Conservation (phyloP, 441 rosid species). For the Mallotus repandus region DNA sequence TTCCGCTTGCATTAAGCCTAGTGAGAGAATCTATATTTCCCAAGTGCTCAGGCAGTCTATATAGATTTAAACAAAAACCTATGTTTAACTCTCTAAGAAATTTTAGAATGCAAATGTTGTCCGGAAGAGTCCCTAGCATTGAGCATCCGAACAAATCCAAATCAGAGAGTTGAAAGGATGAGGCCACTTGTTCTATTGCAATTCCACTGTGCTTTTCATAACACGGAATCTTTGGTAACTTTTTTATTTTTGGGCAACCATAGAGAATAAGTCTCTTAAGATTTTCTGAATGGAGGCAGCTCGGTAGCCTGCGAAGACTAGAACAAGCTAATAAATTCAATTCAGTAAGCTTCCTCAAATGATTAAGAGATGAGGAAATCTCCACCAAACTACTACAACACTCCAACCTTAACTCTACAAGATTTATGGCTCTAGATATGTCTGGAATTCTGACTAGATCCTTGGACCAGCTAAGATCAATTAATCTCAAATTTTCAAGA, state of each 20-base stretch:
- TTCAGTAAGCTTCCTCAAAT: not conserved
- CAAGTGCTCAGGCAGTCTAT: not conserved
- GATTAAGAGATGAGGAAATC: too few species aligned
- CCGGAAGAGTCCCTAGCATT: not conserved
- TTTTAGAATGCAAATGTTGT: too few species aligned
- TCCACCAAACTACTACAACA: not conserved
- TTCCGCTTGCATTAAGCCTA: not conserved
- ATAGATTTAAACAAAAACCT: too few species aligned
- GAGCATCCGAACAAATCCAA: not conserved
- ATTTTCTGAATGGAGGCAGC: not conserved
- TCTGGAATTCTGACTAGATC: not conserved
- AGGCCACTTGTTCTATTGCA: not conserved
- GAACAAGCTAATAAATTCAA: not conserved
- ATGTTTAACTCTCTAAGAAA: too few species aligned
- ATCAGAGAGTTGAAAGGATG: not conserved
- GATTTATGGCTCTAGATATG: slow-evolving; percentile 5
- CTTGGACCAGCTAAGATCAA: slow-evolving; percentile 10
- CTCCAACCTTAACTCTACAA: not conserved
- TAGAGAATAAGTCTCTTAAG: not conserved
- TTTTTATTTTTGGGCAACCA: not conserved
- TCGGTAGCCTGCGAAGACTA: not conserved
- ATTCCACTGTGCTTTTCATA: not conserved
- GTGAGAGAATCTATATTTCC: not conserved
- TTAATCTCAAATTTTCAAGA: slow-evolving; percentile 4
- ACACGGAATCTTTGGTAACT: not conserved